Conservation (phyloP, 257 asterid species). For the Jaltomata sinuosa region DNA sequence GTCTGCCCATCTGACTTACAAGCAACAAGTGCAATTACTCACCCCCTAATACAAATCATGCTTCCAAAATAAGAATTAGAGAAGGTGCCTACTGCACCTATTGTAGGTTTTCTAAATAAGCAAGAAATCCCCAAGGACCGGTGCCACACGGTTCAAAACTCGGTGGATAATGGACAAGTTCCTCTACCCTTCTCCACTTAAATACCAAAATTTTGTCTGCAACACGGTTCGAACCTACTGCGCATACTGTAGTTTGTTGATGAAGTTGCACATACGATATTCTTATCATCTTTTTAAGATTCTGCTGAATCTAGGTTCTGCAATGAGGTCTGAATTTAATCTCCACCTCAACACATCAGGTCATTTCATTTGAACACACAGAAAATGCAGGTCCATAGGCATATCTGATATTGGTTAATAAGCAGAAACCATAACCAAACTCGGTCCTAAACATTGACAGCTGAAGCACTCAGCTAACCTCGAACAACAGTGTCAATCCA, state of each 20-base stretch:
- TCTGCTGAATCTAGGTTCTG: neutral
- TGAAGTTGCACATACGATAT: neutral
- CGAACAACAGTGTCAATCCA: neutral
- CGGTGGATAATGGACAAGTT: neutral
- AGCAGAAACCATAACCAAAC: neutral
- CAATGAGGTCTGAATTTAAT: neutral
- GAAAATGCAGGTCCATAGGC: neutral
- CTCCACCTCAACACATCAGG: neutral
- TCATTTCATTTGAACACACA: neutral
- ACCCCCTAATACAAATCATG: neutral
- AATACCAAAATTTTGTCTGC: neutral
- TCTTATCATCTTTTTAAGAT: neutral
- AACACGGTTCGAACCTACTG: neutral
- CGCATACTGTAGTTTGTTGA: neutral
- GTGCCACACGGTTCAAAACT: neutral
- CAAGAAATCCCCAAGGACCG: neutral
- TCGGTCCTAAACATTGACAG: neutral
- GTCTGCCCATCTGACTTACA: neutral
- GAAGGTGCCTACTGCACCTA: neutral
- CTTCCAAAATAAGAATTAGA: neutral
- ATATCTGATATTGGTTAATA: neutral
- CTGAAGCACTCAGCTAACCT: neutral
- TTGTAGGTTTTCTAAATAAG: neutral
- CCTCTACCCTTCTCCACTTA: neutral
- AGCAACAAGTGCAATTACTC: neutral